Base-by-base conservation (phyloP, 805 yeast genomes). In the Priceomyces haplophilus region DNA sequence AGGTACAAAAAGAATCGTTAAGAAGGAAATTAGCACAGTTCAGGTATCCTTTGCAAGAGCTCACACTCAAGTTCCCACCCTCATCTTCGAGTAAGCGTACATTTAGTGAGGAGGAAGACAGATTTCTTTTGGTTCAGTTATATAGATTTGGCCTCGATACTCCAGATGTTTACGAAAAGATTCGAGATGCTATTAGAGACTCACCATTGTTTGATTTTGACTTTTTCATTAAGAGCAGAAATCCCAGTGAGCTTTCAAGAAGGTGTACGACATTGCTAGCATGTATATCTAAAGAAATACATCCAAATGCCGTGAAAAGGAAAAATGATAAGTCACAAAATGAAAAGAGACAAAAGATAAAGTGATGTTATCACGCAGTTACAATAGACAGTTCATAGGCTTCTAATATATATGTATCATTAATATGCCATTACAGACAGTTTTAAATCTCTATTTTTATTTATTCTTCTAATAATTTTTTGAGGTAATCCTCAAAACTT, bases 51-150 rank as follows among this genome's bases (percentile, higher is more conserved):
- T 67, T 91, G 49, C 86, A 84, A 59, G 95, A 91, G 52, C 68
- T 91, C 50, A 73, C 64, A 15, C 73, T 91, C 44, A 79, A 80
- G 49, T 77, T 74, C 48, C 95, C 95, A 3, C 88, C 93, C 6
- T 76, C 85, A 2, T 71, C 85, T 7, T 69, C 76, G 30, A 79
- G 80, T 58, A 80, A 83, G 54, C 55, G 65, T 40, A 76, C 84
- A 2, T 93, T 80, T 63, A 79, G 87, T 23, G 95, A 87, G 38
- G 96, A 86, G 47, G 97, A 93, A 59, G 99, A 93, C 62, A 73
- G 97, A 53, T 93, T 86, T 61, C 65, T 93, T 52, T 67, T 93
- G 44, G 79, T 89, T 12, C 90, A 86, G 69, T 66, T 88, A 56
- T 83, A 85, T 67, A 73, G 84, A 46, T 80, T 78, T 57, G 99